These are phyloP conservation scores for Penicillium atrosanguineum DNA, from an alignment of 495 filamentous ascomycete genomes.

Conservation along the genomic window DNA sequence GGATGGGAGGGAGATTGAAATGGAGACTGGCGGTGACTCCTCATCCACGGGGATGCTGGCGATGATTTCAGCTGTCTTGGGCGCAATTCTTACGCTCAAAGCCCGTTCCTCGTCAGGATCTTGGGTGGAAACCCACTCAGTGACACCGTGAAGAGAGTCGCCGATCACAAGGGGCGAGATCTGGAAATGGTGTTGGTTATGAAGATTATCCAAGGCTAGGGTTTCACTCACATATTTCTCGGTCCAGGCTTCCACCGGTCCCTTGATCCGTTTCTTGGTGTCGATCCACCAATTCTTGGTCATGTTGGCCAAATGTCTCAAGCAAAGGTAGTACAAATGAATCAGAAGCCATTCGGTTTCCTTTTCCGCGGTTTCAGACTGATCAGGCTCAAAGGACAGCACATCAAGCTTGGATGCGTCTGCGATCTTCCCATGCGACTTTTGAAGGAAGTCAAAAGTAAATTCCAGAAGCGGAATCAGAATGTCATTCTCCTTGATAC, in stretches of 20 bases:
- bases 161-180: slow-evolving; percentile 79
- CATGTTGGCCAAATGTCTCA: slow-evolving; percentile 71
- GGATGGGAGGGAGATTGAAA: slow-evolving; percentile 73
- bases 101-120: slow-evolving; percentile 63
- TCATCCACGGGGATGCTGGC: slow-evolving; percentile 88
- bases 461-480: slow-evolving; percentile 70
- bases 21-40: slow-evolving; percentile 70
- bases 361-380: slow-evolving; percentile 57
- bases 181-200: slow-evolving; percentile 20
- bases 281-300: slow-evolving; percentile 88
- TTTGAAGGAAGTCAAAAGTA: slow-evolving; percentile 77
- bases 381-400: slow-evolving; percentile 60
- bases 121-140: slow-evolving; percentile 62
- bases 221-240: slow-evolving; percentile 59
- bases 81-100: slow-evolving; percentile 68
- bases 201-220: background rate
- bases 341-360: slow-evolving; percentile 79
- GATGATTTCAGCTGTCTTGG: slow-evolving; percentile 66
- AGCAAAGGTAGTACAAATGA: slow-evolving; percentile 79
- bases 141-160: slow-evolving; percentile 67
- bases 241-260: slow-evolving; percentile 76
- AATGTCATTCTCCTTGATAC: slow-evolving; percentile 71
- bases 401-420: slow-evolving; percentile 69
- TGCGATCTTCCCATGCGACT: slow-evolving; percentile 62
- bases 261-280: slow-evolving; percentile 68